Percentiles rank a stretch among this genome's conserved stretches.
phyloP scores from a whole-genome alignment of 441 rosid species.

The Corymbia calophylla region DNA sequence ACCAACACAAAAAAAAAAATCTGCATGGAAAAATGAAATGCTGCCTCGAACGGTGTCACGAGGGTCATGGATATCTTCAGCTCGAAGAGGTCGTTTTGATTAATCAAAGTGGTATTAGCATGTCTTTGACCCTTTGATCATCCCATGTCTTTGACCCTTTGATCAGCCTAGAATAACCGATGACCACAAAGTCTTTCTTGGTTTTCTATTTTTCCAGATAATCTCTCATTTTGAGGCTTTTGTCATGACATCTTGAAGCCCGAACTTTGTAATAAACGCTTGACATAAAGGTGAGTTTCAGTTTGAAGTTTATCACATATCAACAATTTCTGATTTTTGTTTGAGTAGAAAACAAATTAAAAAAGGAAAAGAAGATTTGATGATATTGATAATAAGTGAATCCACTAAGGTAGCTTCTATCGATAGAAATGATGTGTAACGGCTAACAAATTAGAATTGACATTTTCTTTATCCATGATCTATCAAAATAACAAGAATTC shows the following conservation, averaged over 20 bases:
- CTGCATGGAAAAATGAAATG: background rate
- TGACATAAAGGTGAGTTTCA: background rate
- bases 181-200: background rate
- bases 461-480: background rate
- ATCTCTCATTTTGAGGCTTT: background rate
- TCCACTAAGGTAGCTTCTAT: background rate
- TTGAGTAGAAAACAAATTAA: background rate
- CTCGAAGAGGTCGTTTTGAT: background rate
- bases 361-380: background rate
- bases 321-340: background rate
- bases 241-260: background rate
- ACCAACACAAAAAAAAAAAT: background rate
- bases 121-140: background rate
- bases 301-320: background rate
- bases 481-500: background rate
- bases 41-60: background rate
- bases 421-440: background rate
- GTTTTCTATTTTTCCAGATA: background rate
- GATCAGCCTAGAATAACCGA: background rate
- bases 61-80: background rate
- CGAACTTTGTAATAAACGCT: background rate
- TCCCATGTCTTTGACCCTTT: background rate
- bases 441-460: background rate
- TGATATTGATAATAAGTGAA: background rate
- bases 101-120: background rate